phyloP scores from a whole-genome alignment of 495 filamentous ascomycete genomes.

The Neurospora cerealis region DNA sequence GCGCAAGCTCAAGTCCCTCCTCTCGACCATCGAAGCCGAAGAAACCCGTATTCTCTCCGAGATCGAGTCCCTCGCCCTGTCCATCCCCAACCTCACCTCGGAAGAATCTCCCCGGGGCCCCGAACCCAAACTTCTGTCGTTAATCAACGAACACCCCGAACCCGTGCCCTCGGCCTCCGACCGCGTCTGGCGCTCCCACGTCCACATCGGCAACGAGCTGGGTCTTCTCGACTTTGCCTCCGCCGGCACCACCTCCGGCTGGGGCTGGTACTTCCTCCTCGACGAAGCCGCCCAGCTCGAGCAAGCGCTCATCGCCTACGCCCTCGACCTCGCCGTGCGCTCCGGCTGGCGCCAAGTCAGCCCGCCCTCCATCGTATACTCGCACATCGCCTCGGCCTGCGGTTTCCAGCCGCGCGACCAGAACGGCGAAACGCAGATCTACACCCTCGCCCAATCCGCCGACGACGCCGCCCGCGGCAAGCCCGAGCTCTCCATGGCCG shows the following conservation, averaged over 20 bases:
- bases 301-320: slow-evolving; percentile 83
- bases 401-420: slow-evolving; percentile 91
- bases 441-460: slow-evolving; percentile 54
- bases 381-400: slow-evolving; percentile 79
- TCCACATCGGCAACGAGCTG: slow-evolving; percentile 72
- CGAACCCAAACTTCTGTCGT: slow-evolving; percentile 43
- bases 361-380: slow-evolving; percentile 85
- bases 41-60: slow-evolving; percentile 51
- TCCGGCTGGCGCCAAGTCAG: slow-evolving; percentile 67
- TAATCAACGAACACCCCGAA: slow-evolving; percentile 67
- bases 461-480: slow-evolving; percentile 48
- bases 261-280: slow-evolving; percentile 93
- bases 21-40: slow-evolving; percentile 47
- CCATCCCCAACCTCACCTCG: slow-evolving; percentile 81
- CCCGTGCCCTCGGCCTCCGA: slow-evolving; percentile 39
- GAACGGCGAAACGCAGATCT: slow-evolving; percentile 85
- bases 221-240: slow-evolving; percentile 75
- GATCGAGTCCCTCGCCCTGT: slow-evolving; percentile 63
- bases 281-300: slow-evolving; percentile 86
- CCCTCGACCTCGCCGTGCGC: slow-evolving; percentile 55
- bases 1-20: slow-evolving; percentile 53
- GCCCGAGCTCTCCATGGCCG: slow-evolving; percentile 64
- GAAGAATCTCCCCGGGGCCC: slow-evolving; percentile 61
- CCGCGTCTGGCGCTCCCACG: slow-evolving; percentile 55
- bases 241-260: slow-evolving; percentile 70